A percentile compares a stretch with the other conserved stretches of the same genome.
Evolutionary conservation across 2,329 filamentous ascomycete genomes (phyloP).

Genomic region (Trichoderma atrobrunneum): DNA sequence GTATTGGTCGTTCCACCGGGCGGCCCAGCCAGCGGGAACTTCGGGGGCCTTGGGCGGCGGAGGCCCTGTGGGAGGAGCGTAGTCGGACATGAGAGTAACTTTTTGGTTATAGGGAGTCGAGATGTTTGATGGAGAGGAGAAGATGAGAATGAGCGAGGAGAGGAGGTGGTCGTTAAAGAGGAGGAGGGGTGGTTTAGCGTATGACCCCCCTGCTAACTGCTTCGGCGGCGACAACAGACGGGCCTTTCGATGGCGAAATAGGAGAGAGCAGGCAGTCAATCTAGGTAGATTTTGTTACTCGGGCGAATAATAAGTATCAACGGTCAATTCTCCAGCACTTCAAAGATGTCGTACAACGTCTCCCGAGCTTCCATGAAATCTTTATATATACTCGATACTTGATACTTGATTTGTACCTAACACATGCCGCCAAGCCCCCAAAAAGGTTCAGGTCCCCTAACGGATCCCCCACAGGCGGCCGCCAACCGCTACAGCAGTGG

Average conservation of each 20-base stretch:
- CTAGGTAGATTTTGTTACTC: not conserved
- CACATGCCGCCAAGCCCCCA: not conserved
- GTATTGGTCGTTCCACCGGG: constrained; percentile 83
- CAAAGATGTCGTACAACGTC: not conserved
- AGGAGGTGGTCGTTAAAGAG: not conserved
- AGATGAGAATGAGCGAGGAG: not conserved
- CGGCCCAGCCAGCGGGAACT: constrained; percentile 68
- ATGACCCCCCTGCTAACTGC: not conserved
- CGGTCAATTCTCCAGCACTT: not conserved
- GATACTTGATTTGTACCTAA: not conserved
- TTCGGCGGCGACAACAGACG: not conserved
- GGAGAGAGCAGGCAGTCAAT: not conserved
- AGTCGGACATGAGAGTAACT: constrained; percentile 49
- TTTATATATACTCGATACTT: not conserved
- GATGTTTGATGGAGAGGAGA: not conserved
- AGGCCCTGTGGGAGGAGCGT: constrained; percentile 51
- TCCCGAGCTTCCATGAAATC: not conserved
- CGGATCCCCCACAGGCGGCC: constrained; percentile 3
- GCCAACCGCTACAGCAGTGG: not conserved
- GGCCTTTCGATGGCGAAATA: not conserved
- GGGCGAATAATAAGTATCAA: not conserved
- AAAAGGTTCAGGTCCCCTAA: not conserved
- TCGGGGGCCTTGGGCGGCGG: constrained; percentile 64
- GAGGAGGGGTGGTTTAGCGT: constrained; percentile 12
- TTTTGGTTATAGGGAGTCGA: not conserved